Conservation (phyloP, 2,329 filamentous ascomycete species). For the Xylariaceae sp. region DNA sequence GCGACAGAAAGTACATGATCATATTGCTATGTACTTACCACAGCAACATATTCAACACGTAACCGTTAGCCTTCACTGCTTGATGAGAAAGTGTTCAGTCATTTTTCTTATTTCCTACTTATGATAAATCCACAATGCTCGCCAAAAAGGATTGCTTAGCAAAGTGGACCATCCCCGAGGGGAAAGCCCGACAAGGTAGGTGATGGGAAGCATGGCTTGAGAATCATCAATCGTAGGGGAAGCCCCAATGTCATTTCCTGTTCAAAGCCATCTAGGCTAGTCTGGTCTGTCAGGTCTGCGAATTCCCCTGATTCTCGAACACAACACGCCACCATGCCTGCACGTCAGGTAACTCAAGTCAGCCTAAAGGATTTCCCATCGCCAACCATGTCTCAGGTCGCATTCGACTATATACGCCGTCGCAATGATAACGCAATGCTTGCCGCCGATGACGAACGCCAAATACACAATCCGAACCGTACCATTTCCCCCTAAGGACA, state of each 20-base stretch:
- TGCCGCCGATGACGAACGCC: slow-evolving; percentile 9
- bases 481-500: slow-evolving; percentile 10
- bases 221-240: not conserved
- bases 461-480: slow-evolving; percentile 15
- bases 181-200: not conserved
- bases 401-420: slow-evolving; percentile 16
- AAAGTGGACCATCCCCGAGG: not conserved
- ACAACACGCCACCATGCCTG: slow-evolving; percentile 5
- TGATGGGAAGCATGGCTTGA: not conserved
- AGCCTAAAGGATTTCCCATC: not conserved
- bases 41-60: no score
- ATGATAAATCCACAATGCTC: no score
- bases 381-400: not conserved
- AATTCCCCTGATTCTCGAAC: slow-evolving; percentile 5
- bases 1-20: no score
- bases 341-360: slow-evolving; percentile 8
- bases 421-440: slow-evolving; percentile 15
- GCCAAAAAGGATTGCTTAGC: not conserved
- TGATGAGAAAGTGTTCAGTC: no score
- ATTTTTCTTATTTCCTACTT: no score
- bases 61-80: no score
- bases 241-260: not conserved
- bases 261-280: not conserved
- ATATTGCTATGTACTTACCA: no score
- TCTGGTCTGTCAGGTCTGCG: slow-evolving; percentile 1